phyloP scores from a whole-genome alignment of 2,329 filamentous ascomycete genomes.

The Pseudopyricularia cyperi region DNA sequence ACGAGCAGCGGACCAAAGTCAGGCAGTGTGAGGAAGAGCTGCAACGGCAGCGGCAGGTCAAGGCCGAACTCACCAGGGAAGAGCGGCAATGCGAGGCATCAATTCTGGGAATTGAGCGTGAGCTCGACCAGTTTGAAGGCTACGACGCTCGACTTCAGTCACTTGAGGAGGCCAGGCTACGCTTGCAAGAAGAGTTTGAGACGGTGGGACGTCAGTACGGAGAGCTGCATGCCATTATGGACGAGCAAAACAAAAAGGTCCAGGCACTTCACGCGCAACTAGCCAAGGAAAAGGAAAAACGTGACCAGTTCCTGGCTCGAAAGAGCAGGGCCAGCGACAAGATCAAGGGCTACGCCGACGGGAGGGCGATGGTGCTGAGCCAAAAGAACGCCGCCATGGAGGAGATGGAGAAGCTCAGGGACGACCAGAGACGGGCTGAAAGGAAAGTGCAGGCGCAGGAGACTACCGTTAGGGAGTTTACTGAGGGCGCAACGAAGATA shows the following conservation, averaged over 20 bases:
- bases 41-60: slow-evolving; percentile 34
- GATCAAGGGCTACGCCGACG: slow-evolving; percentile 30
- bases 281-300: slow-evolving; percentile 15
- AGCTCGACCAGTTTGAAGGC: slow-evolving; percentile 54
- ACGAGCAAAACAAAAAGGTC: slow-evolving; percentile 28
- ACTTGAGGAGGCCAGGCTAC: slow-evolving; percentile 43
- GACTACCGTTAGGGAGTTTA: slow-evolving; percentile 38
- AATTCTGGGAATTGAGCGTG: slow-evolving; percentile 37
- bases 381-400: slow-evolving; percentile 51
- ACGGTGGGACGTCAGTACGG: slow-evolving; percentile 43
- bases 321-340: slow-evolving; percentile 45
- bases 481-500: slow-evolving; percentile 37
- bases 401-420: slow-evolving; percentile 31
- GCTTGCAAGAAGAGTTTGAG: slow-evolving; percentile 28
- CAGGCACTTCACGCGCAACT: slow-evolving; percentile 25
- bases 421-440: slow-evolving; percentile 30
- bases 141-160: slow-evolving; percentile 52
- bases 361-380: slow-evolving; percentile 38
- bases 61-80: slow-evolving; percentile 31
- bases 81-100: slow-evolving; percentile 48
- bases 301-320: slow-evolving; percentile 27
- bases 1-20: slow-evolving; percentile 32
- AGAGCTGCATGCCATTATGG: slow-evolving; percentile 33
- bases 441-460: slow-evolving; percentile 32
- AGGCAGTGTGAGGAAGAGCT: slow-evolving; percentile 11